Evolutionary conservation across 139 green algal species (phyloP).

Genomic region (Desmodesmus armatus): DNA sequence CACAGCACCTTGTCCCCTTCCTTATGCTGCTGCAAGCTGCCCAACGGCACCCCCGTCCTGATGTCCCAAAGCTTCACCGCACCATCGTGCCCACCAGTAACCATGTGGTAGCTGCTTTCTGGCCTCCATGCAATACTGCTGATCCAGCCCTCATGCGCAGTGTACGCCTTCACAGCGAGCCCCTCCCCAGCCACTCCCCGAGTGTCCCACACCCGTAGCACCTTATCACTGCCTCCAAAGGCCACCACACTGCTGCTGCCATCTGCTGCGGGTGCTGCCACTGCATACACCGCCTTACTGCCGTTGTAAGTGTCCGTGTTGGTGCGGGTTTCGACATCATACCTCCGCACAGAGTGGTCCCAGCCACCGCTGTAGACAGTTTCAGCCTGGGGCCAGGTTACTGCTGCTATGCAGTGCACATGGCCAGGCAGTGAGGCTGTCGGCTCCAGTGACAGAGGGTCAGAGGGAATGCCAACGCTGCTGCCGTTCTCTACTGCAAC

Average conservation of each 20-base stretch:
- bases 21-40: conserved; percentile 56
- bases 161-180: conserved; percentile 53
- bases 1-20: conserved; percentile 68
- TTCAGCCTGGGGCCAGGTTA: conserved; percentile 65
- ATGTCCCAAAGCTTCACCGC: conserved; percentile 77
- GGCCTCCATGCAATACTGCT: conserved; percentile 73
- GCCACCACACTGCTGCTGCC: conserved; percentile 65
- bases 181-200: conserved; percentile 64
- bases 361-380: conserved; percentile 77
- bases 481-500: conserved; percentile 19
- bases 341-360: conserved; percentile 79
- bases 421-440: conserved; percentile 63
- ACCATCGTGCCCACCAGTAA: conserved; percentile 65
- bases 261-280: conserved; percentile 52
- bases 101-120: conserved; percentile 72
- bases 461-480: conserved; percentile 48
- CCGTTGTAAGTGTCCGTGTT: conserved; percentile 73
- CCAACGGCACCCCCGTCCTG: conserved; percentile 66
- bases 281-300: conserved; percentile 78
- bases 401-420: conserved; percentile 73
- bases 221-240: conserved; percentile 77
- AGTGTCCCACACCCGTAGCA: conserved; percentile 86
- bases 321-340: conserved; percentile 69
- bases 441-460: neutral
- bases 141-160: conserved; percentile 81